Evolutionary conservation across 2,329 filamentous ascomycete species (phyloP).

Genomic region (Penicillium janthinellum): DNA sequence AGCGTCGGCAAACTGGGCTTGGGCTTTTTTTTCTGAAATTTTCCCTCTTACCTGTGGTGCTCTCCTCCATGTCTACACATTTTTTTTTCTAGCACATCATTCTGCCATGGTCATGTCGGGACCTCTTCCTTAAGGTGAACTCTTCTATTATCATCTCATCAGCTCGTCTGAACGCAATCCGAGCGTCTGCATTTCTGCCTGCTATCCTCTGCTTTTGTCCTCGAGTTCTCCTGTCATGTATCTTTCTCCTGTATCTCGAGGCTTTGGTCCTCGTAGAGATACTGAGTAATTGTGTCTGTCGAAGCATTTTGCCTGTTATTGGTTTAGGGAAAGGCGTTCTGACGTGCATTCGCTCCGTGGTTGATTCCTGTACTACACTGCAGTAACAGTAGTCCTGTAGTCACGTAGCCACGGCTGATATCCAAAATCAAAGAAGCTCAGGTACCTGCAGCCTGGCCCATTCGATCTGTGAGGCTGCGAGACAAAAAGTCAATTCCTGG

Average conservation of each 20-base stretch:
- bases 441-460: too few species aligned
- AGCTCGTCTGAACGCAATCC: constrained; percentile 21
- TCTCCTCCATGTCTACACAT: not conserved
- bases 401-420: too few species aligned
- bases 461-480: not conserved
- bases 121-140: constrained; percentile 13
- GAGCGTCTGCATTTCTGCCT: constrained; percentile 16
- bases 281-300: not conserved
- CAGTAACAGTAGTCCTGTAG: not conserved
- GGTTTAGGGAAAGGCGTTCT: not conserved
- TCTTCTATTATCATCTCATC: constrained; percentile 19
- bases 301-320: not conserved
- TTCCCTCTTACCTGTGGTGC: constrained; percentile 1
- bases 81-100: constrained; percentile 30
- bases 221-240: not conserved
- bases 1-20: constrained; percentile 29
- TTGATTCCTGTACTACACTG: too few species aligned
- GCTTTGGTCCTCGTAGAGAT: not conserved
- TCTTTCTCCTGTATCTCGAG: not conserved
- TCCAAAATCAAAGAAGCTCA: too few species aligned
- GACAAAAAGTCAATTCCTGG: not conserved
- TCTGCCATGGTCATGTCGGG: constrained; percentile 32
- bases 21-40: constrained; percentile 20
- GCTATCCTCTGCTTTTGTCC: constrained; percentile 3
- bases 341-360: not conserved